phyloP scores from a whole-genome alignment of 208 protist species.

The Blastocrithidia nonstop region DNA sequence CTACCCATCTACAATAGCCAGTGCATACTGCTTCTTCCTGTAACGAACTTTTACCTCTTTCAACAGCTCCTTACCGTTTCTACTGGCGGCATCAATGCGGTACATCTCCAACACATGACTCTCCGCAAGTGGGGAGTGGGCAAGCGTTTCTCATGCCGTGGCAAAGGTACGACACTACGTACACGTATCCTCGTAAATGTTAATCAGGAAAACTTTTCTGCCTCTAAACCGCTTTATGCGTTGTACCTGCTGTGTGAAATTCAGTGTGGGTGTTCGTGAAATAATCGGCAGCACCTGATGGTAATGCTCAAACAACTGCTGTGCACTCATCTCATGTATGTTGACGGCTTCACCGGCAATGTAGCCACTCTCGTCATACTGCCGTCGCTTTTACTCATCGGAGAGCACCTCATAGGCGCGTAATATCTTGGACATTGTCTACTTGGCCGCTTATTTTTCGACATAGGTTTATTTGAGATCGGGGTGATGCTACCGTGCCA shows the following conservation, averaged over 20 bases:
- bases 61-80: conserved; percentile 22
- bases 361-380: conserved; percentile 59
- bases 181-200: conserved; percentile 63
- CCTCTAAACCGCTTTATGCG: conserved; percentile 53
- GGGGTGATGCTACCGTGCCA: conserved; percentile 70
- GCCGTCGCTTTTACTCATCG: conserved; percentile 37
- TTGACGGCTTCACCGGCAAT: conserved; percentile 42
- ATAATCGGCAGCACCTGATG: conserved; percentile 54
- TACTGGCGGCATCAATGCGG: conserved; percentile 57
- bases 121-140: conserved; percentile 35
- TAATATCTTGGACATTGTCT: conserved; percentile 61
- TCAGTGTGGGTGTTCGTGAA: conserved; percentile 50
- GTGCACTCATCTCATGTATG: conserved; percentile 20
- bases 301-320: conserved; percentile 62
- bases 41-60: conserved; percentile 10
- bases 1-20: conserved; percentile 57
- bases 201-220: conserved; percentile 41
- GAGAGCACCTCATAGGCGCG: conserved; percentile 66
- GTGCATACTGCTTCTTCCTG: conserved; percentile 10
- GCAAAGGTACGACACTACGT: conserved; percentile 36
- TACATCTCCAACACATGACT: conserved; percentile 51
- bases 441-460: conserved; percentile 76
- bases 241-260: conserved; percentile 13
- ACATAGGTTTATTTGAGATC: conserved; percentile 73
- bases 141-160: conserved; percentile 50